Base-by-base conservation (phyloP, 352 stramenopile genomes). In the Globisporangium perplexum region DNA sequence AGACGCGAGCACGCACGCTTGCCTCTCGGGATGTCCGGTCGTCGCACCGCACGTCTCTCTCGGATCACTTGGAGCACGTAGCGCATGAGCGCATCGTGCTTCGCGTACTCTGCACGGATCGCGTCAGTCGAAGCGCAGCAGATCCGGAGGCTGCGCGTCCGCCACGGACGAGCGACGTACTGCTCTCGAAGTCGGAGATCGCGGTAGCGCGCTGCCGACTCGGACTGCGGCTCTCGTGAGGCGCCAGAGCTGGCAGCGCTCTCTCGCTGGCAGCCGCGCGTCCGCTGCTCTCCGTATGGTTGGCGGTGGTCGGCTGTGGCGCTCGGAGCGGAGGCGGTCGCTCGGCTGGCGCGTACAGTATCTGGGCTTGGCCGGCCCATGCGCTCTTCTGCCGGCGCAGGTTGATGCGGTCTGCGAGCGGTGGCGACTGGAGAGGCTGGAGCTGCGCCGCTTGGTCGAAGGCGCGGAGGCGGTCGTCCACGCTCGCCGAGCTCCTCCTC, bases 1-100 rank as follows among this genome's bases (percentile, higher is more conserved):
- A 33, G 15, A 20, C 7, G 11, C 12, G 42, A 20, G 20, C n/a
- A 57, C 55, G 65, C 53, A 72, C 68, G 50, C 47, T 77, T 74
- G 10, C 55, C 58, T 24, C 63, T 61, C 6, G 59, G 61, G 20
- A 86, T 78, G 1, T 82, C 71, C 0, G 53, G 44, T 18, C 69
- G 56, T 11, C 53, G 59, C 18, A 79, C 71, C 3, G 50, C 30
- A 4, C 52, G 56, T 6, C 63, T 47, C 14, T 66, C 49, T n/a
- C 53, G 64, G 14, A 82, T 65, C 17, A 87, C 68, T 4, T 74
- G 44, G 2, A 87, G 56, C 18, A 71, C 51, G 52, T 80, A 87
- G 1, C 50, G 64, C 41, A 83, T 65, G 31, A 87, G 48, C 17
- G 55, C 51, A 35, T 87, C 71, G 46, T 75, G 43, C 7, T 52